A percentile compares a stretch with the other conserved stretches of the same genome.
These are phyloP conservation scores for Globisporangium nagaii DNA, from an alignment of 352 stramenopile genomes.

Conservation along the genomic window DNA sequence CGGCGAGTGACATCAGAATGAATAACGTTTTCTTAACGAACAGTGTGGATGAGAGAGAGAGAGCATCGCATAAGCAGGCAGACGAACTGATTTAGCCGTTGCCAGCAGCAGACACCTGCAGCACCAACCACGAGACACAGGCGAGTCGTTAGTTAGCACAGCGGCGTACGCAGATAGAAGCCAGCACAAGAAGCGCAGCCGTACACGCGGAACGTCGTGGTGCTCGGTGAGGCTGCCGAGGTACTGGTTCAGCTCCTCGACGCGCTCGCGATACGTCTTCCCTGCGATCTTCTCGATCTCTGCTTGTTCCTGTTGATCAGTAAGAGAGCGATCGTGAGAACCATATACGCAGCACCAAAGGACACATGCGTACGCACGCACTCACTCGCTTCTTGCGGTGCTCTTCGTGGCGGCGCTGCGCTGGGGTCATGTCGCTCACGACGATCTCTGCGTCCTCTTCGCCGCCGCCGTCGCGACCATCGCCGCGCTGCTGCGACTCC, in stretches of 20 bases:
- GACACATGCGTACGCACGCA: background rate
- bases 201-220: slow-evolving; percentile 96
- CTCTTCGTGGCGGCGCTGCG: slow-evolving; percentile 72
- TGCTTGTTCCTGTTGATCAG: slow-evolving; percentile 59
- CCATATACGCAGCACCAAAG: background rate
- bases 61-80: background rate
- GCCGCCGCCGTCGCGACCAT: background rate
- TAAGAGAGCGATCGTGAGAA: background rate
- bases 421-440: slow-evolving; percentile 57
- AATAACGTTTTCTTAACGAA: slow-evolving; percentile 1
- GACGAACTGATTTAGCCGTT: slow-evolving; percentile 67
- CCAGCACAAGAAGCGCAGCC: slow-evolving; percentile 1
- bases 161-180: background rate
- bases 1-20: background rate
- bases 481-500: slow-evolving; percentile 6
- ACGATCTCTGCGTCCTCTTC: slow-evolving; percentile 20
- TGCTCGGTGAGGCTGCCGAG: slow-evolving; percentile 95
- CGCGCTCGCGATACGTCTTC: slow-evolving; percentile 89
- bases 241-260: slow-evolving; percentile 97
- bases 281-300: slow-evolving; percentile 80
- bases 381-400: slow-evolving; percentile 76
- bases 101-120: slow-evolving; percentile 80
- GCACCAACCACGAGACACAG: background rate
- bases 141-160: background rate
- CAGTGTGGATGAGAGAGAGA: no score